A percentile compares a stretch with the other conserved stretches of the same genome.
These are phyloP conservation scores for Camelina laxa DNA, from an alignment of 345 rosid species.

Conservation along the genomic window DNA sequence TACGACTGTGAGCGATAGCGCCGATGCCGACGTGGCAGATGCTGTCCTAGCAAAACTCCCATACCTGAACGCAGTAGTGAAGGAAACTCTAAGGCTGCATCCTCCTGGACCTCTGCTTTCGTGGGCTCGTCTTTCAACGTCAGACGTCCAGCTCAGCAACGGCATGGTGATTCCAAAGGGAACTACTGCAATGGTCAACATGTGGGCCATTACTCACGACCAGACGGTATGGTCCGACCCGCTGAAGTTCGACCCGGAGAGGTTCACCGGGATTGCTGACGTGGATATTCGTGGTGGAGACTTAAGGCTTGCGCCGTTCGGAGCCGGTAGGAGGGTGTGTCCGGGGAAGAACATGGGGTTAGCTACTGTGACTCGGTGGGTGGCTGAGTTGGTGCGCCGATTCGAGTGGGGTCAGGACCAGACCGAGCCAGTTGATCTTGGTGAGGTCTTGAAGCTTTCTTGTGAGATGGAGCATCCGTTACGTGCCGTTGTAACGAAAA, in stretches of 20 bases:
- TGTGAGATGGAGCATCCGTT: conserved; percentile 89
- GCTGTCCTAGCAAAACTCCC: conserved; percentile 62
- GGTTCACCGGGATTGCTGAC: conserved; percentile 55
- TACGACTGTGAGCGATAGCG: conserved; percentile 14
- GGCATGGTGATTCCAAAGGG: conserved; percentile 76
- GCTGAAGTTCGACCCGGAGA: conserved; percentile 62
- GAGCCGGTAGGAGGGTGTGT: conserved; percentile 89
- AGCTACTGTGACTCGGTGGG: conserved; percentile 74
- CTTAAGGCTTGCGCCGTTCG: conserved; percentile 84
- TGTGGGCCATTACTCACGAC: conserved; percentile 97
- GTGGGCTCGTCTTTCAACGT: conserved; percentile 87
- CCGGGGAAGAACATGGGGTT: conserved; percentile 86
- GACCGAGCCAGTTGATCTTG: conserved; percentile 57
- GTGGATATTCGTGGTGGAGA: conserved; percentile 76
- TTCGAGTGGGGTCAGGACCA: conserved; percentile 63
- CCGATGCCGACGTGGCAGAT: conserved; percentile 45
- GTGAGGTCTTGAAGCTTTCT: conserved; percentile 79
- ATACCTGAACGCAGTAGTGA: conserved; percentile 77
- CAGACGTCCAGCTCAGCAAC: conserved; percentile 79
- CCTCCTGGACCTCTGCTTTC: conserved; percentile 95
- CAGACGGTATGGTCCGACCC: conserved; percentile 70
- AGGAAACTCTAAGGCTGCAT: conserved; percentile 74
- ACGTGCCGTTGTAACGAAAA: conserved; percentile 52
- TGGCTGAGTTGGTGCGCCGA: conserved; percentile 61
- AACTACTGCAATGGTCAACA: conserved; percentile 95